Conservation (phyloP, 2,329 filamentous ascomycete genomes). For the Talaromyces sp. region DNA sequence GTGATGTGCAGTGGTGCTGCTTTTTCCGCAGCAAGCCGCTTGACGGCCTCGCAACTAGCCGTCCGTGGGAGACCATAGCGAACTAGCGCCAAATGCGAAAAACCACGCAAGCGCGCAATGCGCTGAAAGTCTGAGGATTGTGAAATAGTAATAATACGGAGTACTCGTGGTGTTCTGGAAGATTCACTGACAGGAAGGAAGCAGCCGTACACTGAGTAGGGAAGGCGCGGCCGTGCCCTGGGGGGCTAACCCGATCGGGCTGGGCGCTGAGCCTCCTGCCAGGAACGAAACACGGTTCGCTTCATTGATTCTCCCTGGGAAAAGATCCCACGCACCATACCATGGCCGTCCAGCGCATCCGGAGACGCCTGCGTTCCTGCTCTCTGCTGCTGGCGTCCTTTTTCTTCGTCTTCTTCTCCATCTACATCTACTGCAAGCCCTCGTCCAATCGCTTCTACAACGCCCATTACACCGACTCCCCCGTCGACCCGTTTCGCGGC, state of each 20-base stretch:
- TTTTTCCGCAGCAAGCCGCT: neutral
- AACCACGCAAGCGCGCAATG: neutral
- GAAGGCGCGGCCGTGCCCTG: neutral
- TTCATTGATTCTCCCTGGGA: neutral
- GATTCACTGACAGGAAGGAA: neutral
- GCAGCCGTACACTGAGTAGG: neutral
- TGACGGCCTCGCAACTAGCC: neutral
- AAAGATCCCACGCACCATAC: neutral
- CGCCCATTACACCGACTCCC: conserved; percentile 13
- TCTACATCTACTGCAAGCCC: conserved; percentile 32
- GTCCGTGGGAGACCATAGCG: neutral
- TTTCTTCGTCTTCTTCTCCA: conserved; percentile 22
- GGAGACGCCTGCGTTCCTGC: conserved; percentile 10
- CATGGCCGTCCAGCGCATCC: conserved; percentile 12
- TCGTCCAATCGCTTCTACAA: conserved; percentile 13
- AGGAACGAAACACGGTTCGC: neutral
- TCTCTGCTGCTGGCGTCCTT: conserved; percentile 10
- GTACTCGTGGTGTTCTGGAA: neutral
- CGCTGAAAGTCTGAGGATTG: neutral
- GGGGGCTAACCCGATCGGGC: neutral
- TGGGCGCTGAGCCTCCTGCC: neutral
- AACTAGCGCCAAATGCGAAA: neutral
- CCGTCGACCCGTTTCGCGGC: conserved; percentile 13
- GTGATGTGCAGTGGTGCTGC: neutral
- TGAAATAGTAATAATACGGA: neutral